phyloP scores from a whole-genome alignment of 371 early-diverging fungal species.

The Cokeromyces recurvatus region DNA sequence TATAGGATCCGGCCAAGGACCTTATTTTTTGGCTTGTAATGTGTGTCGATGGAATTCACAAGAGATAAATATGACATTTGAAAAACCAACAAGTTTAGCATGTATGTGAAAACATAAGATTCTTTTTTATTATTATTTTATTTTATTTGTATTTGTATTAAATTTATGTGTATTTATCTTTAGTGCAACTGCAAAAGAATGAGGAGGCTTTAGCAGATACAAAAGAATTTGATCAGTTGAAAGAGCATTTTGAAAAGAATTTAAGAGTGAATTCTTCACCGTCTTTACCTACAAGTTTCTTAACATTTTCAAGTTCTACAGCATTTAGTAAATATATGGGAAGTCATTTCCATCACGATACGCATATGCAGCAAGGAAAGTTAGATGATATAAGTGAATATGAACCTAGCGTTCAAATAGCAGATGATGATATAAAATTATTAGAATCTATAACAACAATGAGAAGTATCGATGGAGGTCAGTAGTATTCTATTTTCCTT shows the following conservation, averaged over 20 bases:
- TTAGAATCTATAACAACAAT: slow-evolving; percentile 46
- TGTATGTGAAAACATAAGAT: no score
- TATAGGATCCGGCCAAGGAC: slow-evolving; percentile 24
- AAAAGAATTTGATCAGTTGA: slow-evolving; percentile 79
- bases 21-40: slow-evolving; percentile 72
- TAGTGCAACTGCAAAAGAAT: slow-evolving; percentile 73
- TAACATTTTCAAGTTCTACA: slow-evolving; percentile 33
- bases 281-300: slow-evolving; percentile 34
- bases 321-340: slow-evolving; percentile 43
- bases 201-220: slow-evolving; percentile 71
- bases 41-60: slow-evolving; percentile 92
- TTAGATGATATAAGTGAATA: slow-evolving; percentile 48
- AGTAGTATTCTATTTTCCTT: no score
- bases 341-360: slow-evolving; percentile 22
- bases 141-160: no score
- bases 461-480: slow-evolving; percentile 39
- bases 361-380: slow-evolving; percentile 25
- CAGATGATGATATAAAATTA: slow-evolving; percentile 40
- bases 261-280: slow-evolving; percentile 42
- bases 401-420: slow-evolving; percentile 44
- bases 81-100: slow-evolving; percentile 88
- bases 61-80: slow-evolving; percentile 85
- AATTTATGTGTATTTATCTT: no score
- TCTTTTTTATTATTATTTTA: neutral
- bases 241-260: slow-evolving; percentile 76